Percentiles rank a stretch among this genome's conserved stretches.
phyloP scores from a whole-genome alignment of 495 filamentous ascomycete genomes.

The Pseudoneurospora amorphoporcata region DNA sequence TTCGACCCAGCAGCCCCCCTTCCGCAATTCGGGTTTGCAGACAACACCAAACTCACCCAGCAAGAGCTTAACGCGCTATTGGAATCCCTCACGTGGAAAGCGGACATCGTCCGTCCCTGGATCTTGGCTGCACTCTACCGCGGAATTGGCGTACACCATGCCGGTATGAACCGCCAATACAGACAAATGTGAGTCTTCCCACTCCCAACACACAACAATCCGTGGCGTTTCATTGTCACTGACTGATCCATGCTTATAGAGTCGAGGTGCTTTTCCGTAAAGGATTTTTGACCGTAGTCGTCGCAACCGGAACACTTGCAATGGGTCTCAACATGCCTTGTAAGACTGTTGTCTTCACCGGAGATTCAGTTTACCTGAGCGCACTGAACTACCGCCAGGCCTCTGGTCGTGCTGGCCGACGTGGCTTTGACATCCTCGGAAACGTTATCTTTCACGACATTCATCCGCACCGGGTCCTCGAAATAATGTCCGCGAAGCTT shows the following conservation, averaged over 20 bases:
- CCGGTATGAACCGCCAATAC: conserved; percentile 68
- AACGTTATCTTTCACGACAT: conserved; percentile 70
- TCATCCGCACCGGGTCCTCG: conserved; percentile 40
- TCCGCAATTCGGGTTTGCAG: conserved; percentile 54
- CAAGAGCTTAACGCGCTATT: conserved; percentile 44
- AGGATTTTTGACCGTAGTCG: conserved; percentile 59
- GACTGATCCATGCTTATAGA: conserved; percentile 21
- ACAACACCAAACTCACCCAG: conserved; percentile 39
- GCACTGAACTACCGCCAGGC: conserved; percentile 68
- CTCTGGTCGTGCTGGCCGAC: conserved; percentile 65
- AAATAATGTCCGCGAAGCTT: conserved; percentile 58
- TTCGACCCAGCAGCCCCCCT: conserved; percentile 58
- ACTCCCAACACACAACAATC: not conserved
- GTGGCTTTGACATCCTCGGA: conserved; percentile 69
- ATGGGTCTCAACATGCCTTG: conserved; percentile 83
- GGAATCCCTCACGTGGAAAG: conserved; percentile 23
- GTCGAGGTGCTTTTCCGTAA: conserved; percentile 67
- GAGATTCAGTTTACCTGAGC: conserved; percentile 60
- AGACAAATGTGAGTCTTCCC: conserved; percentile 37
- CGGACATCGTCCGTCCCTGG: conserved; percentile 33
- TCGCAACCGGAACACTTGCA: conserved; percentile 67
- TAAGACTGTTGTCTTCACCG: conserved; percentile 67
- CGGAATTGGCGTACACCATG: conserved; percentile 67
- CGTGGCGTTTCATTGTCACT: not conserved
- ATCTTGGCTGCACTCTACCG: conserved; percentile 47